phyloP scores from a whole-genome alignment of 1,139 yeast species.

The Meyerozyma elateridarum region DNA sequence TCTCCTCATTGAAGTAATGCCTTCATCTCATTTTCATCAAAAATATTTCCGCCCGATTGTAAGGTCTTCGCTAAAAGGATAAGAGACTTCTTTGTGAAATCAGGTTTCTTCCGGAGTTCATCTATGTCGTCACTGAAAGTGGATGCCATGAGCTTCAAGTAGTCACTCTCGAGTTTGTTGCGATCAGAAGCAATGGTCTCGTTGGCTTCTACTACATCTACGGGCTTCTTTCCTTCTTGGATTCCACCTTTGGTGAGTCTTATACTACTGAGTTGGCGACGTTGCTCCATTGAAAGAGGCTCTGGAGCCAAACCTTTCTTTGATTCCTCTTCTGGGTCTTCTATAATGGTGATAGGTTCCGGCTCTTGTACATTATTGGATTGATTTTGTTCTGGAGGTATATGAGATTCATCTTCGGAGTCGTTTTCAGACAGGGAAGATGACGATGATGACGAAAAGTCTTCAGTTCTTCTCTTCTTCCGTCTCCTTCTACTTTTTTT shows the following conservation, averaged over 20 bases:
- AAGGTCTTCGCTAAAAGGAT: constrained; percentile 59
- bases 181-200: constrained; percentile 25
- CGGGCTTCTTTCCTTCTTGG: constrained; percentile 16
- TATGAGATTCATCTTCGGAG: constrained; percentile 15
- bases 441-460: constrained; percentile 42
- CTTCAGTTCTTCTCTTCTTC: constrained; percentile 80
- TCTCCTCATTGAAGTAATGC: constrained; percentile 18
- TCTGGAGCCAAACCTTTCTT: constrained; percentile 12
- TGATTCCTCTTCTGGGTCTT: constrained; percentile 19
- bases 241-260: constrained; percentile 24
- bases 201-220: constrained; percentile 20
- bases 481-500: constrained; percentile 41
- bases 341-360: constrained; percentile 8
- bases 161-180: constrained; percentile 46
- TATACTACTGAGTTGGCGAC: constrained; percentile 22
- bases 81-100: constrained; percentile 55
- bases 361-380: constrained; percentile 8
- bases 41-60: constrained; percentile 63
- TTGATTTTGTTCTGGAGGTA: constrained; percentile 9
- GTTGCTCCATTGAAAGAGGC: constrained; percentile 19
- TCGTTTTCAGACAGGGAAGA: constrained; percentile 40
- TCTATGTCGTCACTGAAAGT: constrained; percentile 63
- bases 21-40: constrained; percentile 56
- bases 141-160: constrained; percentile 51
- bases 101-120: constrained; percentile 59